Evolutionary conservation across 208 protist genomes (phyloP).

Genomic region (Acanthamoeba healyi): DNA sequence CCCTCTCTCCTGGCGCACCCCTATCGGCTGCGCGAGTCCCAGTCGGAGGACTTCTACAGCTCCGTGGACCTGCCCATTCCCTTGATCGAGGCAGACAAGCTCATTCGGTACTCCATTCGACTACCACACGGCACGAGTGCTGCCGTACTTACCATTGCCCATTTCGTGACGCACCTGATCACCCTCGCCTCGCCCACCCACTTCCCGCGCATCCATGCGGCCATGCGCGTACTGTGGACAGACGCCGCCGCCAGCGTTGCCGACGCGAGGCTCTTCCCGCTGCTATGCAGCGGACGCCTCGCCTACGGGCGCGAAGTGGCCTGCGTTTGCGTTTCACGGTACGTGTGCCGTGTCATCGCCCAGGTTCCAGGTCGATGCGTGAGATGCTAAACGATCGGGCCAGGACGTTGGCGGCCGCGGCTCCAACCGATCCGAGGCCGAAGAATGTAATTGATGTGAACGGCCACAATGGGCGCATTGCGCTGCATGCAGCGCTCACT

Average conservation of each 20-base stretch:
- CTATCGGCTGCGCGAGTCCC: conserved; percentile 53
- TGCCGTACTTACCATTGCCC: no score
- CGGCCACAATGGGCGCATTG: no score
- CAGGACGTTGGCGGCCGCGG: no score
- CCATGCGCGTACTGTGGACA: neutral
- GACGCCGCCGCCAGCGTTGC: neutral
- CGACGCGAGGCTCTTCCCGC: neutral
- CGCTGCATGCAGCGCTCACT: no score
- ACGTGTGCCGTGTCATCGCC: no score
- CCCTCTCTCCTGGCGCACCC: conserved; percentile 16
- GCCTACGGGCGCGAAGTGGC: neutral
- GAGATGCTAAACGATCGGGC: no score
- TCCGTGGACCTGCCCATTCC: conserved; percentile 54
- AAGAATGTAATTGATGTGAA: no score
- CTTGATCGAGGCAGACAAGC: conserved; percentile 66
- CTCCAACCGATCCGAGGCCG: no score
- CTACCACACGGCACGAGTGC: neutral
- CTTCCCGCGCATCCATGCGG: neutral
- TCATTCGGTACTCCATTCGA: conserved; percentile 15
- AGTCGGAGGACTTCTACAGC: conserved; percentile 67
- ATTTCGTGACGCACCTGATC: neutral
- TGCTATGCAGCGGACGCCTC: neutral
- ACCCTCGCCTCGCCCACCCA: neutral
- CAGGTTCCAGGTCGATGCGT: no score
- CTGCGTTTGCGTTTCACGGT: neutral